Evolutionary conservation across 129 eudicot species (phyloP).

Genomic region (Centrapalus pauciflorus): DNA sequence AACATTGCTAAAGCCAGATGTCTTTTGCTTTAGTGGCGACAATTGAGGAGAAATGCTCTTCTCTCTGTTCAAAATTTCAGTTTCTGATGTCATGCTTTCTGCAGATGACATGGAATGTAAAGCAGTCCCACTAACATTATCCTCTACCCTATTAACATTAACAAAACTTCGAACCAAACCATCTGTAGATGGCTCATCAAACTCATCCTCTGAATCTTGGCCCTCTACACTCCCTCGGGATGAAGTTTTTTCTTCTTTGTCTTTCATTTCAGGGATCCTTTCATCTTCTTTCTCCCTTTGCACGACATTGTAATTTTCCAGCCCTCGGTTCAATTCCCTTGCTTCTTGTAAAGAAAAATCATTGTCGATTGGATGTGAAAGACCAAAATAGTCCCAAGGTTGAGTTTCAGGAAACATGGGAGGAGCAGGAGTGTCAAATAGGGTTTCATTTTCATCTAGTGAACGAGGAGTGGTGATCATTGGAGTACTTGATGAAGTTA

Average conservation of each 20-base stretch:
- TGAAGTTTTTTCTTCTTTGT: conserved; percentile 37
- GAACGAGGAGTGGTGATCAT: conserved; percentile 42
- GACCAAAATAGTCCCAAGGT: conserved; percentile 98
- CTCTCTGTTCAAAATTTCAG: conserved; percentile 38
- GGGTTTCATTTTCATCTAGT: conserved; percentile 35
- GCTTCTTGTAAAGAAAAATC: conserved; percentile 54
- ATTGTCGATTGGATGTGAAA: conserved; percentile 59
- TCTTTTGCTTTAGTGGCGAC: conserved; percentile 59
- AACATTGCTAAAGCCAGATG: conserved; percentile 37
- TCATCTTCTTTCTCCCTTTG: conserved; percentile 27
- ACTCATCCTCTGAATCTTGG: conserved; percentile 81
- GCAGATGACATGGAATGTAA: conserved; percentile 33
- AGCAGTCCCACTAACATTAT: conserved; percentile 32
- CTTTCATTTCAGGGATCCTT: conserved; percentile 31
- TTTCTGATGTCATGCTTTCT: conserved; percentile 39
- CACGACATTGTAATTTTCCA: conserved; percentile 24
- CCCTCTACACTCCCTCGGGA: conserved; percentile 35
- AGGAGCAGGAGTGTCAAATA: conserved; percentile 28
- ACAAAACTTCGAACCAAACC: conserved; percentile 74
- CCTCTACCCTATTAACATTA: conserved; percentile 56
- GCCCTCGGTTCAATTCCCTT: conserved; percentile 32
- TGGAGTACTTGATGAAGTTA: conserved; percentile 59
- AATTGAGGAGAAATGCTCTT: conserved; percentile 51
- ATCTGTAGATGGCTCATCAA: conserved; percentile 74
- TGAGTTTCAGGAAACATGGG: conserved; percentile 38